Conservation (phyloP, 192 early-diverging fungal species). For the Chytriomyces sp. region DNA sequence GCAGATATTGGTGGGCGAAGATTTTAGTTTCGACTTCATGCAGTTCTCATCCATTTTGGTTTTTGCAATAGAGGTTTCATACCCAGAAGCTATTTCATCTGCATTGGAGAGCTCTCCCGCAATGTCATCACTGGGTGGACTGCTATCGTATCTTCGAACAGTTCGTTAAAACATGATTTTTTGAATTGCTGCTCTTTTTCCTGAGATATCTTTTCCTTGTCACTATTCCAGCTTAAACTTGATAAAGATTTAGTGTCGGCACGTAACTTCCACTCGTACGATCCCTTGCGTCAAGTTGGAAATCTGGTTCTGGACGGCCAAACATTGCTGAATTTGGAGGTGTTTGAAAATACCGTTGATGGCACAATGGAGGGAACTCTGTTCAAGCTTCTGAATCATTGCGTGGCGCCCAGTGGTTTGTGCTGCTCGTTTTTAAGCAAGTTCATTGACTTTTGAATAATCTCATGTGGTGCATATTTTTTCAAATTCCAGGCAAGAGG, state of each 20-base stretch:
- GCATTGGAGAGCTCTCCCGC: neutral
- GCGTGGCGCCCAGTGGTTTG: constrained; percentile 84
- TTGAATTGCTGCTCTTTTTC: constrained; percentile 1
- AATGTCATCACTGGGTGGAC: constrained; percentile 69
- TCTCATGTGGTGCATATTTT: neutral
- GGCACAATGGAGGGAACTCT: constrained; percentile 79
- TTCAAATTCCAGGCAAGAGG: constrained; percentile 36
- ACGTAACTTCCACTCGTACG: constrained; percentile 81
- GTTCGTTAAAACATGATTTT: constrained; percentile 46
- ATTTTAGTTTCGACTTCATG: neutral
- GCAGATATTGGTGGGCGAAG: neutral
- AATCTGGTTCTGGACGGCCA: constrained; percentile 91
- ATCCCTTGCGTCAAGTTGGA: constrained; percentile 76
- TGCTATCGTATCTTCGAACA: constrained; percentile 86
- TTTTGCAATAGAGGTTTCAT: constrained; percentile 15
- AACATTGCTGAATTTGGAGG: constrained; percentile 89
- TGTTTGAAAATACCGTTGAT: constrained; percentile 84
- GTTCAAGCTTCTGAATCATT: constrained; percentile 82
- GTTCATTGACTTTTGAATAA: neutral
- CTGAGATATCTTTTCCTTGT: neutral
- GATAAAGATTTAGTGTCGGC: constrained; percentile 85
- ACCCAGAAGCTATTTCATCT: constrained; percentile 5
- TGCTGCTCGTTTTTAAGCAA: constrained; percentile 18
- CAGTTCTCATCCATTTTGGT: neutral
- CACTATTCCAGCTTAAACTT: constrained; percentile 69